Conservation (phyloP, 441 rosid species). For the Erodium texanum region DNA sequence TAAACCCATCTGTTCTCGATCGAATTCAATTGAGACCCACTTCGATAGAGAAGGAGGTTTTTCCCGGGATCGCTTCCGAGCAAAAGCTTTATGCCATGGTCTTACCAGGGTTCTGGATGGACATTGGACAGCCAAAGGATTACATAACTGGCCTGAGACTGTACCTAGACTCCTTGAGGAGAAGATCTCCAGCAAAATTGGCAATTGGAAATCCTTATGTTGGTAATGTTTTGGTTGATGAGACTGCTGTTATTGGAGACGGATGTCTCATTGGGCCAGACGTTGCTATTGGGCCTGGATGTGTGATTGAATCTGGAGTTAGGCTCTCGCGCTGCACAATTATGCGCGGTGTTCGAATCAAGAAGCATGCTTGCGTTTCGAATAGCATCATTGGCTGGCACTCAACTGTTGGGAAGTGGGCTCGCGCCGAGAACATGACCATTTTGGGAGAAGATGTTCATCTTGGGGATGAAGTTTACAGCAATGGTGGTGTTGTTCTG, state of each 20-base stretch:
- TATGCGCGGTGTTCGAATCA: background rate
- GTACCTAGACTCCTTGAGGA: conserved; percentile 70
- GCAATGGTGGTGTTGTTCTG: background rate
- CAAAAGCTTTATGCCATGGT: conserved; percentile 80
- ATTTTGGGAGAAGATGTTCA: background rate
- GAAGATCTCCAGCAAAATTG: conserved; percentile 48
- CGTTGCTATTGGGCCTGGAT: background rate
- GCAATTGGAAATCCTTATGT: conserved; percentile 16
- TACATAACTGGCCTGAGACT: conserved; percentile 84
- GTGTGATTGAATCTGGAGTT: background rate
- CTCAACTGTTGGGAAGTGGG: conserved; percentile 91
- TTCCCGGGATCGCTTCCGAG: conserved; percentile 79
- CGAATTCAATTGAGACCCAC: conserved; percentile 86
- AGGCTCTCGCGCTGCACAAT: background rate
- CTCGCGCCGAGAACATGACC: conserved; percentile 44
- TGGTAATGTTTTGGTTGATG: background rate
- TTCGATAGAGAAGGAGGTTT: conserved; percentile 88
- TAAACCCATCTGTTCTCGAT: conserved; percentile 79
- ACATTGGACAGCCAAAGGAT: conserved; percentile 92
- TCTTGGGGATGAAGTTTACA: background rate
- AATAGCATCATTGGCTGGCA: conserved; percentile 31
- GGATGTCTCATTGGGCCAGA: background rate
- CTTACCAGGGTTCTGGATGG: conserved; percentile 98
- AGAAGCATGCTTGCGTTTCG: background rate
- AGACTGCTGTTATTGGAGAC: background rate